These are phyloP conservation scores for Malus fusca DNA, from an alignment of 306 rosid species.

Conservation along the genomic window DNA sequence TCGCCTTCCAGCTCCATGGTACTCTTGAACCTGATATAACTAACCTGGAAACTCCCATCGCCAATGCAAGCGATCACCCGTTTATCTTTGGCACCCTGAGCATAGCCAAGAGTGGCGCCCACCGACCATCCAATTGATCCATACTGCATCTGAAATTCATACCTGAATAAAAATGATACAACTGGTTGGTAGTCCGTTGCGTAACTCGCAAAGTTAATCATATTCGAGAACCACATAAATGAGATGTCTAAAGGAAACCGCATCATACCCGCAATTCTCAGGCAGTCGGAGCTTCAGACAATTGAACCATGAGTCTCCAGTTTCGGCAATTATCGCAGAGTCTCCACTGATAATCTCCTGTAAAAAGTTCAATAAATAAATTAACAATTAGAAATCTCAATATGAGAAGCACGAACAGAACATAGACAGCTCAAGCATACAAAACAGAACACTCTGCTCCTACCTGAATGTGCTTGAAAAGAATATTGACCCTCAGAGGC, in stretches of 20 bases:
- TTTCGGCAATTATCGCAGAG: conserved; percentile 71
- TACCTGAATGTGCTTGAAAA: conserved; percentile 73
- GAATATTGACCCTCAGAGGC: conserved; percentile 68
- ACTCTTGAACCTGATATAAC: neutral
- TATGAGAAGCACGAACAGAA: neutral
- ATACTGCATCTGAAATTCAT: conserved; percentile 94
- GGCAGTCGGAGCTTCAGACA: conserved; percentile 84
- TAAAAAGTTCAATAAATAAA: conserved; percentile 10
- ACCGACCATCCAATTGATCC: conserved; percentile 97
- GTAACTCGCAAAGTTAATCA: neutral
- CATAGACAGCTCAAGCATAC: neutral
- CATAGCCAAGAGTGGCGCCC: conserved; percentile 89
- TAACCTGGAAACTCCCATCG: conserved; percentile 92
- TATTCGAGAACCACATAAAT: neutral
- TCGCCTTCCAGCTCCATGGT: neutral
- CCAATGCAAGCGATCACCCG: conserved; percentile 84
- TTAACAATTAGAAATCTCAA: neutral
- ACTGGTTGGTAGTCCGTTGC: neutral
- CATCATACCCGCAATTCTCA: conserved; percentile 60
- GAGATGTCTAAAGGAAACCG: neutral
- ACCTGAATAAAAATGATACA: conserved; percentile 41
- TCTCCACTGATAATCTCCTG: conserved; percentile 56
- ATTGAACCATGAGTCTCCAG: conserved; percentile 94
- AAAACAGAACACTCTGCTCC: neutral
- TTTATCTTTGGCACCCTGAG: conserved; percentile 69